These are phyloP conservation scores for Vitis labrusca DNA, from an alignment of 164 flowering plant genomes.

Conservation along the genomic window DNA sequence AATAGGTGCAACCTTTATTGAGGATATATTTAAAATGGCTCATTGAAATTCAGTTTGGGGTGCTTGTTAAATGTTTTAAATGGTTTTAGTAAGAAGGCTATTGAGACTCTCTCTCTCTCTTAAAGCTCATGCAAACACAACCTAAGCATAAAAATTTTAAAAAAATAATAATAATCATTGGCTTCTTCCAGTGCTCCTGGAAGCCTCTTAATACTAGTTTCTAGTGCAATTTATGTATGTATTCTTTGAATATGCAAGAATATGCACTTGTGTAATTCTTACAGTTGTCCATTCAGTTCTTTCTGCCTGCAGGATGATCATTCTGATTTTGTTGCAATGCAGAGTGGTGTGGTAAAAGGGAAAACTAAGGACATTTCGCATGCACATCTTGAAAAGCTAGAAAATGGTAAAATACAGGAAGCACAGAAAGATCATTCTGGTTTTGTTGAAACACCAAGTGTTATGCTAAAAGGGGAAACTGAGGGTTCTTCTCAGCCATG, in stretches of 20 bases:
- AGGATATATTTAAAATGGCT: no score
- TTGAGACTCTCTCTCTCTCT: no score
- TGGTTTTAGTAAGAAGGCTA: no score
- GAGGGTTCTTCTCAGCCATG: not conserved
- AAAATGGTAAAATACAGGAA: no score
- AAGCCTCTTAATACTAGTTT: no score
- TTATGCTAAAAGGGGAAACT: not conserved
- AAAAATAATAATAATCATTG: no score
- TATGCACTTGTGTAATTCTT: not conserved
- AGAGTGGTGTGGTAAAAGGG: constrained; percentile 5
- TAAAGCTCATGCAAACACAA: not conserved
- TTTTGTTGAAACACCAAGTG: not conserved
- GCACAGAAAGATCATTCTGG: not conserved
- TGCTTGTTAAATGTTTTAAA: no score
- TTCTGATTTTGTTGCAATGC: constrained; percentile 9
- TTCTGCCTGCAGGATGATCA: constrained; percentile 14
- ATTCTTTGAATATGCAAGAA: no score
- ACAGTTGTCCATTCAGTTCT: not conserved
- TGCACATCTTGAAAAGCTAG: no score
- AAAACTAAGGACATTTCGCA: constrained; percentile 6
- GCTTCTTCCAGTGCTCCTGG: not conserved
- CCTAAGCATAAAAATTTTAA: no score
- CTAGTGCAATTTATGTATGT: not conserved
- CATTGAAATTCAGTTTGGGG: no score
- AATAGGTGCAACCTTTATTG: no score